A percentile compares a stretch with the other conserved stretches of the same genome.
Conservation (phyloP, 148 eudicot species). For the Rhododendron molle region DNA sequence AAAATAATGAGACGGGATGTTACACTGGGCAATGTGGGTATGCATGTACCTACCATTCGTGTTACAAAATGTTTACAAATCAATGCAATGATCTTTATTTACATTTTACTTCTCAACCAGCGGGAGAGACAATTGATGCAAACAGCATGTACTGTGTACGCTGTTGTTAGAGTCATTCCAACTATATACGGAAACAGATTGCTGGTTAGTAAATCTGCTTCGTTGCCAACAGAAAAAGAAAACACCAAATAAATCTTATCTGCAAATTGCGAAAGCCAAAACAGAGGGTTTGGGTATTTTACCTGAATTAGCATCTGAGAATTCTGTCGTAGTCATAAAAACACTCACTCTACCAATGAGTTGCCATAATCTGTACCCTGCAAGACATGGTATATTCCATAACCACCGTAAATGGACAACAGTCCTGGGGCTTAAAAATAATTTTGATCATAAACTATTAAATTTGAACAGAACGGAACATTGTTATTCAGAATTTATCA, state of each 20-base stretch:
- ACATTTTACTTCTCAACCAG: too few species aligned
- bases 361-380: not conserved
- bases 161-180: not conserved
- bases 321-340: not conserved
- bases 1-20: not conserved
- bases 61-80: not conserved
- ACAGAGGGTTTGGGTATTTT: not conserved
- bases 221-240: not conserved
- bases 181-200: not conserved
- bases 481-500: not conserved
- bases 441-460: not conserved
- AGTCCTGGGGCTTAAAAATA: not conserved
- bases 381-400: not conserved
- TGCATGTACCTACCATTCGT: not conserved
- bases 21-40: not conserved
- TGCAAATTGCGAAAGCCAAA: not conserved
- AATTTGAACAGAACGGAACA: not conserved
- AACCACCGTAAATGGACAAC: not conserved
- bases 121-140: not conserved
- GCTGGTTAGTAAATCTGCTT: not conserved
- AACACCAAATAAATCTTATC: not conserved
- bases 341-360: not conserved
- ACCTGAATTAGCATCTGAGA: not conserved
- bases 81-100: not conserved
- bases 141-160: not conserved